Evolutionary conservation across 257 asterid species (phyloP).

Genomic region (Echium plantagineum): DNA sequence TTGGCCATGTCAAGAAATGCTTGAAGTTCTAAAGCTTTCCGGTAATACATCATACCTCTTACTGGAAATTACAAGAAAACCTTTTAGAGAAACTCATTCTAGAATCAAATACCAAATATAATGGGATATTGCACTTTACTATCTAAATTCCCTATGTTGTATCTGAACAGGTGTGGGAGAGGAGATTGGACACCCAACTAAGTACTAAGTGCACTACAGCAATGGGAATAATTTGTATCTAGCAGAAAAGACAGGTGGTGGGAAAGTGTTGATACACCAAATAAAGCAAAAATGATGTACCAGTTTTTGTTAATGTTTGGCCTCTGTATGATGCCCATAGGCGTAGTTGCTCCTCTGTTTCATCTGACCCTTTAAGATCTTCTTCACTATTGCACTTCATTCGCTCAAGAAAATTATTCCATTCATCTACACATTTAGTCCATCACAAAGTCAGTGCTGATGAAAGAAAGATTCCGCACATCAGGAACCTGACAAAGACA

Average conservation of each 20-base stretch:
- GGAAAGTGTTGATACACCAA: neutral
- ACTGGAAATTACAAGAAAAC: slow-evolving; percentile 32
- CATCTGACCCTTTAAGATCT: slow-evolving; percentile 72
- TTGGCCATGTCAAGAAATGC: slow-evolving; percentile 99
- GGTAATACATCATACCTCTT: slow-evolving; percentile 99
- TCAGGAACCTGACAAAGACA: slow-evolving; percentile 5
- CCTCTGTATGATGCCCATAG: slow-evolving; percentile 99
- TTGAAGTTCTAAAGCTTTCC: slow-evolving; percentile 95
- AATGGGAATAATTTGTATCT: neutral
- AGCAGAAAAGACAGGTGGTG: neutral
- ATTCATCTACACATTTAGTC: slow-evolving; percentile 53
- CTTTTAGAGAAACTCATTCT: neutral
- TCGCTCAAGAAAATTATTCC: slow-evolving; percentile 97
- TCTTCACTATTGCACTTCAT: slow-evolving; percentile 49
- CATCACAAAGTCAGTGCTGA: slow-evolving; percentile 9
- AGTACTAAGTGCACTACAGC: neutral
- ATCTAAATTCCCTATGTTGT: neutral
- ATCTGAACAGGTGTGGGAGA: neutral
- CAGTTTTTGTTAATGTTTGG: slow-evolving; percentile 93
- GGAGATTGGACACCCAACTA: neutral
- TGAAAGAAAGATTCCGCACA: slow-evolving; percentile 12
- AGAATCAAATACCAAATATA: neutral
- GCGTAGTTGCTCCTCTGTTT: slow-evolving; percentile 77
- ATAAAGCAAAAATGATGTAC: slow-evolving; percentile 21
- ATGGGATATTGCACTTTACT: neutral